Conservation (phyloP, 768 basidiomycete species). For the Termitomyces heimii region DNA sequence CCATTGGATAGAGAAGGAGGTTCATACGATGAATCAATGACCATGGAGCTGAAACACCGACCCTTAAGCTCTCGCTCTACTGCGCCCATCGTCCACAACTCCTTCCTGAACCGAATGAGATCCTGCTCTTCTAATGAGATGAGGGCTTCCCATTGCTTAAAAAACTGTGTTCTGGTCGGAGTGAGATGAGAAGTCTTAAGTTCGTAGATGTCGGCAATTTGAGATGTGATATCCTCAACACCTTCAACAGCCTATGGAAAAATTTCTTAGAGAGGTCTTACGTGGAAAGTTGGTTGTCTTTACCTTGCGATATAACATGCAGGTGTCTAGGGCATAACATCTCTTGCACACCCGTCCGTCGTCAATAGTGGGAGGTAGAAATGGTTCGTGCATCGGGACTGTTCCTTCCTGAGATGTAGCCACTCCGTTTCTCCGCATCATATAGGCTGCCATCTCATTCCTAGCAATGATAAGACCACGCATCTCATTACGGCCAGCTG, state of each 20-base stretch:
- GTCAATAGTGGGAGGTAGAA: conserved; percentile 87
- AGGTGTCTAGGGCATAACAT: conserved; percentile 81
- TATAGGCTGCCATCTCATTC: conserved; percentile 80
- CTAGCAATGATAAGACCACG: conserved; percentile 74
- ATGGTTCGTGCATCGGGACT: conserved; percentile 33
- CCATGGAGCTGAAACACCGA: conserved; percentile 81
- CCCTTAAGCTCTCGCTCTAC: conserved; percentile 75
- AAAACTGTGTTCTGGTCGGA: conserved; percentile 62
- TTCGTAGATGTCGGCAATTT: conserved; percentile 63
- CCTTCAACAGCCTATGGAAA: conserved; percentile 59
- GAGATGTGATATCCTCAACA: conserved; percentile 44
- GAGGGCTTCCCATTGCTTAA: conserved; percentile 86
- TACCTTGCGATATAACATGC: conserved; percentile 93
- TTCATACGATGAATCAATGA: conserved; percentile 43
- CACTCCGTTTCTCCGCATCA: conserved; percentile 44
- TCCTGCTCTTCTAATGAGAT: conserved; percentile 86
- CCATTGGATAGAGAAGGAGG: conserved; percentile 13
- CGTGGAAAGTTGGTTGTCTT: conserved; percentile 3
- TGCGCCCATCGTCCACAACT: conserved; percentile 90
- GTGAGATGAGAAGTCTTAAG: conserved; percentile 81
- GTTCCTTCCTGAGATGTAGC: conserved; percentile 10
- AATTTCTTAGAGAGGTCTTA: conserved; percentile 5
- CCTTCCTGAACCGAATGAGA: conserved; percentile 75
- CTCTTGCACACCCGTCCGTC: conserved; percentile 69
- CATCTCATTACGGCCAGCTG: conserved; percentile 75